A percentile compares a stretch with the other conserved stretches of the same genome.
Evolutionary conservation across 2,329 filamentous ascomycete genomes (phyloP).

Genomic region (Penicillium sp.): DNA sequence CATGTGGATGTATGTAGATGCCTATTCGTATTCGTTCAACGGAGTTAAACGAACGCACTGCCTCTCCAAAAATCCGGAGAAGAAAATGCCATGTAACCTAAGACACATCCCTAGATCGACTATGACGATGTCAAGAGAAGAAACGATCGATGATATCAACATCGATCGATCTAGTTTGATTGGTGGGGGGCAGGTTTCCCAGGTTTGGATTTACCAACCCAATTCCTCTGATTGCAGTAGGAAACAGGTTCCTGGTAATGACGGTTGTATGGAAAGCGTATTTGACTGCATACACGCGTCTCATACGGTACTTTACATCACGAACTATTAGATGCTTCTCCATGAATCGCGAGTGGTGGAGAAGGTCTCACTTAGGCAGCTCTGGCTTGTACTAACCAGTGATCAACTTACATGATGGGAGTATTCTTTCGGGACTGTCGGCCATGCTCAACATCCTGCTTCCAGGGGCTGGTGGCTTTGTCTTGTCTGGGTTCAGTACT

Average conservation of each 20-base stretch:
- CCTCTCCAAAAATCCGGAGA: background rate
- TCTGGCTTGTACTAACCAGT: background rate
- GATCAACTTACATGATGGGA: background rate
- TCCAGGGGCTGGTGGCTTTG: background rate
- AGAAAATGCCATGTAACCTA: slow-evolving; percentile 2
- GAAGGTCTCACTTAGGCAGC: background rate
- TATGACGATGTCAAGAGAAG: background rate
- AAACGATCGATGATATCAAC: background rate
- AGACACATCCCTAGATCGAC: background rate
- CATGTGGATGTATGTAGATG: background rate
- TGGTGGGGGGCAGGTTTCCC: background rate
- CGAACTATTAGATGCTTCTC: background rate
- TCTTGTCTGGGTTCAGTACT: background rate
- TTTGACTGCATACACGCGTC: background rate
- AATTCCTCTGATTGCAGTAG: background rate
- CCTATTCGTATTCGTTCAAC: background rate
- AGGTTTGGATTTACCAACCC: background rate
- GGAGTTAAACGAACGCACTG: background rate
- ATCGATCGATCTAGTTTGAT: background rate
- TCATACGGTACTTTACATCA: background rate
- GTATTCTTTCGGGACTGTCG: background rate
- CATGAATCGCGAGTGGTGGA: background rate
- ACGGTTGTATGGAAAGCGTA: background rate
- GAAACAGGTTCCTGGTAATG: background rate
- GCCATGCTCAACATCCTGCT: background rate